Conservation (phyloP, 352 stramenopile species). For the Phytophthora pistaciae region DNA sequence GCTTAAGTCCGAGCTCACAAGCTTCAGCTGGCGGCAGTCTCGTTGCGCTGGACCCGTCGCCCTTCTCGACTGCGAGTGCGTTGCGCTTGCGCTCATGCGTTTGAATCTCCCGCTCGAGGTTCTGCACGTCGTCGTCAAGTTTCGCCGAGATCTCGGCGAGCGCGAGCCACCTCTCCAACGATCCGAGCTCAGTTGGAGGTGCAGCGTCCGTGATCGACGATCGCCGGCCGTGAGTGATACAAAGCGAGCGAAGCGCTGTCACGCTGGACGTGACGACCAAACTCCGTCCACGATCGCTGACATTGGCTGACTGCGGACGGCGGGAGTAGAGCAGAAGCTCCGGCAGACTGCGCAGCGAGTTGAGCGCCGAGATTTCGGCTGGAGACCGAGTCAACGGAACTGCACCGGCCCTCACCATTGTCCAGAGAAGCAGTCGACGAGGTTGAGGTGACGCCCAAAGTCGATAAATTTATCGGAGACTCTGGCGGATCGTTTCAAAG, state of each 20-base stretch:
- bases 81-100: slow-evolving; percentile 27
- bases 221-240: slow-evolving; percentile 9
- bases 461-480: slow-evolving; percentile 37
- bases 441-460: slow-evolving; percentile 1
- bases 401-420: slow-evolving; percentile 24
- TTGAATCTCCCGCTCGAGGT: slow-evolving; percentile 34
- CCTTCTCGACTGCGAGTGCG: neutral
- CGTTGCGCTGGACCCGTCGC: slow-evolving; percentile 12
- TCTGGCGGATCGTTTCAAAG: slow-evolving; percentile 24
- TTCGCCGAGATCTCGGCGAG: slow-evolving; percentile 23
- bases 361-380: slow-evolving; percentile 36
- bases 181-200: slow-evolving; percentile 4
- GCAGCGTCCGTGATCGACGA: slow-evolving; percentile 17
- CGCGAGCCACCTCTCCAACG: slow-evolving; percentile 34
- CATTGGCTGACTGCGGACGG: slow-evolving; percentile 29
- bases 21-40: slow-evolving; percentile 30
- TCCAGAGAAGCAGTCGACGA: neutral
- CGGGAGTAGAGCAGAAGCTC: slow-evolving; percentile 27
- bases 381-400: slow-evolving; percentile 37
- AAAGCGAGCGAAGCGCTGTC: slow-evolving; percentile 32
- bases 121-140: slow-evolving; percentile 24
- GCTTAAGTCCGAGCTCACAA: slow-evolving; percentile 45
- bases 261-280: slow-evolving; percentile 28
- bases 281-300: slow-evolving; percentile 6
- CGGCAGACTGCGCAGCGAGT: slow-evolving; percentile 28